Conservation (phyloP, 345 rosid genomes). For the Sisymbrium irio region DNA sequence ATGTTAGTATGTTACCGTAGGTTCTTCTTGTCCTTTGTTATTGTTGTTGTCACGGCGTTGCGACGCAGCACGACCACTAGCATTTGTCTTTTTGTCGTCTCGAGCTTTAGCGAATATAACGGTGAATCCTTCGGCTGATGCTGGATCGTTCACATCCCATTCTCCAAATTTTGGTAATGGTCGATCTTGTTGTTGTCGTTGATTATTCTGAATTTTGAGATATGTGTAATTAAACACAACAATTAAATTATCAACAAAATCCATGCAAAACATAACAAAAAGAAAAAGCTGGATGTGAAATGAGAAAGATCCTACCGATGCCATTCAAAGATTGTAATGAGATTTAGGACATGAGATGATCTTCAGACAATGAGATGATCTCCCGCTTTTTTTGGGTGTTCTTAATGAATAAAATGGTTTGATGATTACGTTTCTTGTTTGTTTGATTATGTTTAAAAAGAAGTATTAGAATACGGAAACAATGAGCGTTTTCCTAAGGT, state of each 20-base stretch:
- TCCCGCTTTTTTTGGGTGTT: background rate
- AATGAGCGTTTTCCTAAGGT: conserved; percentile 10
- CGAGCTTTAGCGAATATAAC: conserved; percentile 71
- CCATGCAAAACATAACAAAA: background rate
- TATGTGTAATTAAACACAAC: background rate
- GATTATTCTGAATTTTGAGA: conserved; percentile 21
- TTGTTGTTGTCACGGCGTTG: conserved; percentile 35
- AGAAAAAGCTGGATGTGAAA: background rate
- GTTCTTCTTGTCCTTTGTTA: conserved; percentile 21
- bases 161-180: conserved; percentile 73
- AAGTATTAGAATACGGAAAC: conserved; percentile 6
- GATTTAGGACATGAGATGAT: conserved; percentile 13
- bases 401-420: background rate
- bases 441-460: background rate
- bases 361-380: background rate
- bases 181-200: conserved; percentile 53
- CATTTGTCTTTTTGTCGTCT: conserved; percentile 54
- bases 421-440: background rate
- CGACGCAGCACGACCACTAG: conserved; percentile 33
- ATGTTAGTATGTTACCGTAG: conserved; percentile 36
- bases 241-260: background rate
- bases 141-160: conserved; percentile 77
- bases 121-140: conserved; percentile 72
- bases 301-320: conserved; percentile 32
- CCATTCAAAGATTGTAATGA: conserved; percentile 30